Evolutionary conservation across 106 monocot genomes (phyloP), one percentile per base, ranked within the genome.

Genomic region (Alisma plantagoaquatica): DNA sequence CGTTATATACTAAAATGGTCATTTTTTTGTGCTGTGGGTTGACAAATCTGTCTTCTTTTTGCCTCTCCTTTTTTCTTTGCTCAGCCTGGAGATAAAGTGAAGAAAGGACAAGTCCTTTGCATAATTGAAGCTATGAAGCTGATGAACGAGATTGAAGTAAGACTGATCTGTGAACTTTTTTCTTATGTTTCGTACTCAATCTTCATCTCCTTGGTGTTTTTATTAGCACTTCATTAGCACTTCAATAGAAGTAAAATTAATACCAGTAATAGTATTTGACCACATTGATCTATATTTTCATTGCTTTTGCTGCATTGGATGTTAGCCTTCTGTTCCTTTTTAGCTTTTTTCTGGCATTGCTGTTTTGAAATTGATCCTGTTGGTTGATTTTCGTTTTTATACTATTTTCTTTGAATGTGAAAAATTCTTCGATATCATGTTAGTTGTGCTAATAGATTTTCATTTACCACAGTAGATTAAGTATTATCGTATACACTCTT

Each of bases 91-190:
- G 83, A 83, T 35, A 77, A 83, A 49, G 74, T 83, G 15, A 71
- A 75, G 30, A 83, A 83, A 46, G 83, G 83, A 23, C 83, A 83
- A 41, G 71, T 78, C 28, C 41, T 83, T 2, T 83, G 83, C 46
- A 83, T 83, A 50, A 75, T 83, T 42, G 83, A 83, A 48, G 83
- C 83, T 5, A 83, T 83, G 83, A 83, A 83, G 41, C 46, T 83
- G 68, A 83, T 83, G 83, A 83, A 83, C 21, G 78, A 83, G 47
- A 83, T 83, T 54, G 83, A 83, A 62, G 83, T 78, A 65, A 66
- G 49, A 6, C 14, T n/a, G n/a, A n/a, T n/a, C n/a, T n/a, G n/a
- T n/a, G n/a, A 31, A 3, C 17, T 42, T 20, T n/a, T 27, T 16
- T 23, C 15, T 16, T 27, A 25, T 27, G 25, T 25, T 58, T 17